Conservation (phyloP, 345 rosid genomes). For the Camelina laxa region DNA sequence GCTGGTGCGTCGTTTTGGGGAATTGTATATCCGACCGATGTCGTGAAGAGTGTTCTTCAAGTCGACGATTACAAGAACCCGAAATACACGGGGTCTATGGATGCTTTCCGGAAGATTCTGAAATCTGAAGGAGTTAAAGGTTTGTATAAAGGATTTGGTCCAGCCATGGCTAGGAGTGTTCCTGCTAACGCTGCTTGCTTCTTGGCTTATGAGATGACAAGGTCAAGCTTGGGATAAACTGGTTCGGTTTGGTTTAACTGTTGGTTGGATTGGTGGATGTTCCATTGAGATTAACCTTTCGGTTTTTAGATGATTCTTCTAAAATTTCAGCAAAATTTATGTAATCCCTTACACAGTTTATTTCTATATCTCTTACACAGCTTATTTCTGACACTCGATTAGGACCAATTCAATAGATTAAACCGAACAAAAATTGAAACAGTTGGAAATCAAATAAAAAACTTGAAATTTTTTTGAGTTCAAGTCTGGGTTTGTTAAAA, state of each 20-base stretch:
- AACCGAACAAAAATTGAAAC: background rate
- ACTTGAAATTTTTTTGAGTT: background rate
- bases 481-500: background rate
- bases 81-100: conserved; percentile 71
- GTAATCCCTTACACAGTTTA: background rate
- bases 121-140: conserved; percentile 90
- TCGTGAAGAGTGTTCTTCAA: conserved; percentile 91
- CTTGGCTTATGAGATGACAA: conserved; percentile 89
- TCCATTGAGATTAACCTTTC: conserved; percentile 22
- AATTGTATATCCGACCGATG: conserved; percentile 89
- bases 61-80: conserved; percentile 90
- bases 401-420: background rate
- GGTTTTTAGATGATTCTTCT: conserved; percentile 28
- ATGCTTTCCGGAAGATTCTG: conserved; percentile 74
- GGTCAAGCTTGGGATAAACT: conserved; percentile 73
- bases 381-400: conserved; percentile 1
- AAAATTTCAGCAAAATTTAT: conserved; percentile 11
- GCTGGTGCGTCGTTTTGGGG: conserved; percentile 93
- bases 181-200: conserved; percentile 99
- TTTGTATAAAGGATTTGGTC: conserved; percentile 91
- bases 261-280: conserved; percentile 28
- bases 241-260: conserved; percentile 32
- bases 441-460: background rate
- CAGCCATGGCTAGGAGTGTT: conserved; percentile 94
- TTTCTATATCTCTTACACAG: conserved; percentile 5